Evolutionary conservation across 345 rosid genomes (phyloP).

Genomic region (Dipteronia sinensis): DNA sequence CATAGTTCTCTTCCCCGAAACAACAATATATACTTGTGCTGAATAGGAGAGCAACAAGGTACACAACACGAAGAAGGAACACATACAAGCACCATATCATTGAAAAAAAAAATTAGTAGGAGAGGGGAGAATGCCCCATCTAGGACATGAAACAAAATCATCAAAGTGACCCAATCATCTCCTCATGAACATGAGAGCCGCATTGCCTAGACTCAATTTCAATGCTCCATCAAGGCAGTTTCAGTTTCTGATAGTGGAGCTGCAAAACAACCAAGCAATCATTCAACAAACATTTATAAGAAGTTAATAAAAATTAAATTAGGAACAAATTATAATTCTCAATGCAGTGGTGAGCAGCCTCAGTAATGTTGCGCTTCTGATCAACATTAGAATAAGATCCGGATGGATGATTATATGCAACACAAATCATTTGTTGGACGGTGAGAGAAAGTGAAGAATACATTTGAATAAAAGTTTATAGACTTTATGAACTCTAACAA

Average conservation of each 20-base stretch:
- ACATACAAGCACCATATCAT: constrained; percentile 26
- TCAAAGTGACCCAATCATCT: constrained; percentile 22
- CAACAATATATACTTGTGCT: not conserved
- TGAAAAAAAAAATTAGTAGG: constrained; percentile 23
- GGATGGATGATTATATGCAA: not conserved
- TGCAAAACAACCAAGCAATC: constrained; percentile 39
- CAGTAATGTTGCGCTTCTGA: not conserved
- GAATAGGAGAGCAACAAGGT: constrained; percentile 18
- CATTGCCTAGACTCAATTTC: constrained; percentile 25
- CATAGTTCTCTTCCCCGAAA: constrained; percentile 11
- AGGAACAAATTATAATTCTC: not conserved
- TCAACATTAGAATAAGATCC: not conserved
- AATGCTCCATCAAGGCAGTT: constrained; percentile 77
- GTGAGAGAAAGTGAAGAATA: not conserved
- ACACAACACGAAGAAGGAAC: constrained; percentile 13
- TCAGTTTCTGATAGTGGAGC: constrained; percentile 90
- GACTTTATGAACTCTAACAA: not conserved
- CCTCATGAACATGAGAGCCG: constrained; percentile 6
- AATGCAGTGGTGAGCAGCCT: not conserved
- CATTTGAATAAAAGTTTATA: not conserved
- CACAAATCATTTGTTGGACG: not conserved
- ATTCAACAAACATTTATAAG: constrained; percentile 2
- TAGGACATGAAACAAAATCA: constrained; percentile 25
- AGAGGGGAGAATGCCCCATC: constrained; percentile 28
- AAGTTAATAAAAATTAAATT: not conserved